A percentile compares a stretch with the other conserved stretches of the same genome.
phyloP scores from a whole-genome alignment of 306 rosid species.

The Arachis hypogaea region DNA sequence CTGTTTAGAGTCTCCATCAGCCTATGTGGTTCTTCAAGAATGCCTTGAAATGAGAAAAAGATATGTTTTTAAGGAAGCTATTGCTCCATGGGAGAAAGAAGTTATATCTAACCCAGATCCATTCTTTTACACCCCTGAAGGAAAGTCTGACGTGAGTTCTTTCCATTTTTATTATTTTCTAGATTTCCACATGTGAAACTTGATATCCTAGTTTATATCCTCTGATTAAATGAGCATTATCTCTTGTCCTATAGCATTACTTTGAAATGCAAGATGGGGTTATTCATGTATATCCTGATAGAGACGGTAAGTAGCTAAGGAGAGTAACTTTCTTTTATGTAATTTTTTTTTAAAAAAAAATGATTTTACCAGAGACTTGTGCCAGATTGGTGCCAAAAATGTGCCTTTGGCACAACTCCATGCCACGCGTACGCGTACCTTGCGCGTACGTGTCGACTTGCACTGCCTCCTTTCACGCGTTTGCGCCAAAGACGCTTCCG shows the following conservation, averaged over 20 bases:
- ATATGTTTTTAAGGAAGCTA: constrained; percentile 76
- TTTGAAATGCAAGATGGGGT: constrained; percentile 95
- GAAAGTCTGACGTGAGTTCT: constrained; percentile 83
- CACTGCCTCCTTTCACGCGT: too few species aligned
- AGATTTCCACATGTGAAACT: neutral
- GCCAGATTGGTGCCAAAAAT: constrained; percentile 65
- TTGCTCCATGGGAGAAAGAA: constrained; percentile 97
- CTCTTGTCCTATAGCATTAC: constrained; percentile 69
- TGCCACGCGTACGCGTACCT: too few species aligned
- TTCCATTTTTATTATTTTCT: constrained; percentile 20
- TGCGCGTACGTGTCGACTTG: too few species aligned
- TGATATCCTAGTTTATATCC: constrained; percentile 24
- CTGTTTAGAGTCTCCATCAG: constrained; percentile 77
- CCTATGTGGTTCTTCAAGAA: constrained; percentile 78
- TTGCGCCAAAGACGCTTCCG: too few species aligned
- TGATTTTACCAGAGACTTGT: neutral
- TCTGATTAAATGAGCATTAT: constrained; percentile 31
- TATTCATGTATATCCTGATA: constrained; percentile 78
- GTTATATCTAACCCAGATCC: constrained; percentile 86
- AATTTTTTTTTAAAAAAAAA: neutral
- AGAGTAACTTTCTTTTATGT: constrained; percentile 23
- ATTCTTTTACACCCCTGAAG: constrained; percentile 67
- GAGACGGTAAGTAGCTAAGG: constrained; percentile 59
- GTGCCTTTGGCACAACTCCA: too few species aligned
- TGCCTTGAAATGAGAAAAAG: constrained; percentile 89